Percentiles rank a stretch among this genome's conserved stretches.
Conservation (phyloP, 2,329 filamentous ascomycete species). For the Fusarium coicis region DNA sequence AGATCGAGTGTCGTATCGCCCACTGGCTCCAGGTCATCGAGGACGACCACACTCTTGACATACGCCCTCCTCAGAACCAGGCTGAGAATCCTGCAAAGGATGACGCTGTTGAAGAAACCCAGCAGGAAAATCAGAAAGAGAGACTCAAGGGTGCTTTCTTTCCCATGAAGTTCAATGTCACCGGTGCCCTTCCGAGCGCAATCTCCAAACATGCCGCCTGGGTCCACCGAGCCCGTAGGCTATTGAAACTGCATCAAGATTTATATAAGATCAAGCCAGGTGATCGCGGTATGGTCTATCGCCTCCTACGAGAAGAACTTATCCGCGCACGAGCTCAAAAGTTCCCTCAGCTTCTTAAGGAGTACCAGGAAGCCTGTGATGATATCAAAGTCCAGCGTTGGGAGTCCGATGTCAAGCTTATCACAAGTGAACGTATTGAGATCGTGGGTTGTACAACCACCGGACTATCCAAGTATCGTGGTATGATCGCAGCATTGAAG, state of each 20-base stretch:
- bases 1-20: slow-evolving; percentile 2
- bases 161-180: slow-evolving; percentile 33
- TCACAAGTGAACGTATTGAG: slow-evolving; percentile 53
- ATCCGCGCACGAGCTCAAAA: slow-evolving; percentile 58
- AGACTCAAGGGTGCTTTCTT: slow-evolving; percentile 67
- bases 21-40: slow-evolving; percentile 37
- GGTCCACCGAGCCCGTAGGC: slow-evolving; percentile 19
- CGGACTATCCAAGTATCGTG: slow-evolving; percentile 82
- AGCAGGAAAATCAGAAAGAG: slow-evolving; percentile 45
- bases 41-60: slow-evolving; percentile 30
- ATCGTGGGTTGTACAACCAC: slow-evolving; percentile 80
- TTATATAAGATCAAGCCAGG: slow-evolving; percentile 66
- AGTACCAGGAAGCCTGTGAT: slow-evolving; percentile 61
- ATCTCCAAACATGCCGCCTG: slow-evolving; percentile 18
- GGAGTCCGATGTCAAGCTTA: slow-evolving; percentile 63
- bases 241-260: slow-evolving; percentile 52
- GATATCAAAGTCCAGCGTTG: slow-evolving; percentile 67
- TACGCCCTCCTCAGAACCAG: slow-evolving; percentile 37
- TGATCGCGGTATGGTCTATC: slow-evolving; percentile 73
- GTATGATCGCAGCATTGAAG: slow-evolving; percentile 71
- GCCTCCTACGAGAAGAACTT: slow-evolving; percentile 66
- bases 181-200: slow-evolving; percentile 16
- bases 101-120: neutral
- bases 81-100: slow-evolving; percentile 2
- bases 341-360: slow-evolving; percentile 61